Evolutionary conservation across 306 rosid genomes (phyloP).

Genomic region (Medicago ruthenica): DNA sequence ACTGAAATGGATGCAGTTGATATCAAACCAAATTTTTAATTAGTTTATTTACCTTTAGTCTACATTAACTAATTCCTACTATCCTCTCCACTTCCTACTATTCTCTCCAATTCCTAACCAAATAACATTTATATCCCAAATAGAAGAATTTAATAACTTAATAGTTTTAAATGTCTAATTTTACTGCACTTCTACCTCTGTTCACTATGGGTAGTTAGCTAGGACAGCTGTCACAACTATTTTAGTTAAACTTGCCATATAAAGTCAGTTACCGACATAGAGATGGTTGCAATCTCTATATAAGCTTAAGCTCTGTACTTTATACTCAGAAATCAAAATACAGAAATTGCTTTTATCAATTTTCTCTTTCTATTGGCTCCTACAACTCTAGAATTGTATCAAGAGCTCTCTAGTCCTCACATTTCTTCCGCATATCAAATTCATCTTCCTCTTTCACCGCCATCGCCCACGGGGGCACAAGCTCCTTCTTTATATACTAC

Average conservation of each 20-base stretch:
- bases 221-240: background rate
- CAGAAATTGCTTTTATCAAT: background rate
- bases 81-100: background rate
- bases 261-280: background rate
- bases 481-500: too few species aligned
- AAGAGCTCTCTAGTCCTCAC: too few species aligned
- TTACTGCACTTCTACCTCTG: background rate
- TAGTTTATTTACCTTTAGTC: conserved; percentile 11
- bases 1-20: conserved; percentile 34
- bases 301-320: background rate
- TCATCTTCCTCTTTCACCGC: too few species aligned
- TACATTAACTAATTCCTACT: conserved; percentile 22
- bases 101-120: background rate
- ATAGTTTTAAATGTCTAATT: background rate
- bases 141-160: background rate
- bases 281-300: background rate
- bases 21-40: conserved; percentile 19
- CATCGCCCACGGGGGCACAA: too few species aligned
- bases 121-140: background rate
- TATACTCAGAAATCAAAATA: too few species aligned
- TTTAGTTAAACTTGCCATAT: background rate
- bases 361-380: too few species aligned
- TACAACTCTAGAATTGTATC: too few species aligned
- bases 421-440: too few species aligned
- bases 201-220: background rate